Evolutionary conservation across 2,329 filamentous ascomycete genomes (phyloP), one percentile per base, ranked within the genome.

Genomic region (Pseudofabraea citricarpa): DNA sequence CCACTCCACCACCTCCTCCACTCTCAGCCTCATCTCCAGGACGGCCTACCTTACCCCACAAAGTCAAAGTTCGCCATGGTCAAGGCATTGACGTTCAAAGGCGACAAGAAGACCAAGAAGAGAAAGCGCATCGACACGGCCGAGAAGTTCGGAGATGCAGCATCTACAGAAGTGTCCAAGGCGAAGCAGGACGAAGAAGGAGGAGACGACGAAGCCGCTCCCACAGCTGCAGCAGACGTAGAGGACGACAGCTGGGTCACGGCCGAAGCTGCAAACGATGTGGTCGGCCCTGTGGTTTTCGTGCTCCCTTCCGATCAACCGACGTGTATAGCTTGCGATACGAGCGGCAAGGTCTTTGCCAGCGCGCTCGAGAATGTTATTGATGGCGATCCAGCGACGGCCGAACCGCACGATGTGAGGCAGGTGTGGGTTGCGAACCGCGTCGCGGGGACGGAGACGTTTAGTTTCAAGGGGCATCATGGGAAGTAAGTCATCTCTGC

Each of bases 81-180:
- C 56, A 96, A 95, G 64, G 83, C 91, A 37, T 78, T 98, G 46
- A 75, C 81, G 38, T 98, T 98, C 75, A 98, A 98, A 70, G 93
- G 93, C 73, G 93, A 98, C 70, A 96, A 94, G 68, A 93, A 93
- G 70, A 70, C 79, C 47, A 95, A 93, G 68, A 96, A 96, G 74
- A 79, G 89, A 64, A 96, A 95, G 75, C 81, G 87, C 55, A 72
- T 79, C 33, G 68, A 73, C 47, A 66, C 70, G 21, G 62, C 65
- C 21, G 61, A 64, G 26, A 63, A 63, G 36, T 62, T 60, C 26
- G 58, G 55, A 58, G 50, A 70, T 53, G 46, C 19, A 27, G 16
- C 42, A 18, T 16, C 19, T 39, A n/a, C n/a, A n/a, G n/a, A n/a
- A n/a, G n/a, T n/a, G n/a, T n/a, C n/a, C n/a, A n/a, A n/a, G n/a